Evolutionary conservation across 164 flowering plant genomes (phyloP).

Genomic region (Warburgia ugandensis): DNA sequence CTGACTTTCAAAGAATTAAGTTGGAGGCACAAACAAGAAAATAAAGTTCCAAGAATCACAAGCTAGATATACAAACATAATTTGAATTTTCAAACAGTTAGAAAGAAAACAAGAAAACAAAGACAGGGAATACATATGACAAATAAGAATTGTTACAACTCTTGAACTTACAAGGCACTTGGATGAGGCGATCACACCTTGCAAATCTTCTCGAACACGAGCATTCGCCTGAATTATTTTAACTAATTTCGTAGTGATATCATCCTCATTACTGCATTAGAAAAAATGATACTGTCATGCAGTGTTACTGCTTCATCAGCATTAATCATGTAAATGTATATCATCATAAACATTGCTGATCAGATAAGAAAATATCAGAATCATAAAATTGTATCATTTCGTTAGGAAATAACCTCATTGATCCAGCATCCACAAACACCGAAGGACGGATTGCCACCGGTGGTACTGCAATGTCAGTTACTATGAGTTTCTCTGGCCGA

Average conservation of each 20-base stretch:
- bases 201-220: conserved; percentile 36
- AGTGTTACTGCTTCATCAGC: background rate
- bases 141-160: background rate
- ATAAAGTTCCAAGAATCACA: too few species aligned
- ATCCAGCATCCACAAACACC: conserved; percentile 51
- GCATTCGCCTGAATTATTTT: conserved; percentile 56
- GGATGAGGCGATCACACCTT: conserved; percentile 21
- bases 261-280: conserved; percentile 89
- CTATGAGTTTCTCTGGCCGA: conserved; percentile 82
- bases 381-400: background rate
- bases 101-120: background rate
- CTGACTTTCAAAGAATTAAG: too few species aligned
- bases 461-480: conserved; percentile 73
- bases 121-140: too few species aligned
- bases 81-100: background rate
- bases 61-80: too few species aligned
- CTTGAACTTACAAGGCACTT: conserved; percentile 40
- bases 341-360: background rate
- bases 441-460: conserved; percentile 89
- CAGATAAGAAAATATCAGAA: too few species aligned
- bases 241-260: conserved; percentile 53
- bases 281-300: conserved; percentile 2
- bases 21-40: too few species aligned
- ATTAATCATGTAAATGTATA: background rate
- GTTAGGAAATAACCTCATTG: too few species aligned